Evolutionary conservation across 2,329 filamentous ascomycete species (phyloP).

Genomic region (Stagonosporopsis rhizophila): DNA sequence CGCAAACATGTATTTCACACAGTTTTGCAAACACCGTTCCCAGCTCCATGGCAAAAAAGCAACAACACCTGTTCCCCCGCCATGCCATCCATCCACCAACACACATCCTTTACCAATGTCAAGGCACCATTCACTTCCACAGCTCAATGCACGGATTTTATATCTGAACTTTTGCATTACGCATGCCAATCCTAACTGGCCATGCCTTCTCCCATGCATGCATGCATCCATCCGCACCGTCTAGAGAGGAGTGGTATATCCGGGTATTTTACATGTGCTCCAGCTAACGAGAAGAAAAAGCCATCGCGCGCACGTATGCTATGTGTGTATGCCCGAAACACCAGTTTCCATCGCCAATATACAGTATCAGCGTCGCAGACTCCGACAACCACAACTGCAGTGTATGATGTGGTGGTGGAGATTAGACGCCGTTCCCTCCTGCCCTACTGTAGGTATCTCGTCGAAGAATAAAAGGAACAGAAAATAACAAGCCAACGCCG

Average conservation of each 20-base stretch:
- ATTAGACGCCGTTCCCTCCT: conserved; percentile 9
- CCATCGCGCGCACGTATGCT: conserved; percentile 21
- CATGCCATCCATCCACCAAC: no score
- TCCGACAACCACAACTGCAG: not conserved
- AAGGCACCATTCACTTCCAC: not conserved
- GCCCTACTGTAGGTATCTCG: conserved; percentile 22
- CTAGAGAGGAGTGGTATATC: conserved; percentile 49
- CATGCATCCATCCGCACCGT: conserved; percentile 7
- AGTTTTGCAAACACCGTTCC: no score
- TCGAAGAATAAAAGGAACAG: not conserved
- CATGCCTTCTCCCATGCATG: conserved; percentile 8
- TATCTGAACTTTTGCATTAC: conserved; percentile 6
- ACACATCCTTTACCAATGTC: no score
- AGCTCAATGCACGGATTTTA: not conserved
- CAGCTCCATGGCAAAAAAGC: no score
- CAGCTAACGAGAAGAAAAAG: conserved; percentile 3
- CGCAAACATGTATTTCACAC: no score
- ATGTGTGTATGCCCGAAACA: conserved; percentile 21
- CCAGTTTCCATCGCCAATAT: conserved; percentile 21
- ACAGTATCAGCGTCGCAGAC: conserved; percentile 1
- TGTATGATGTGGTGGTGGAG: not conserved
- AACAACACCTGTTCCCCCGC: no score
- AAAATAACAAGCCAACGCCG: conserved; percentile 27
- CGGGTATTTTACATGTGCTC: conserved; percentile 43
- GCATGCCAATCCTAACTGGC: not conserved